phyloP scores from a whole-genome alignment of 768 basidiomycete species.

The Holtermanniella nyarrowii region DNA sequence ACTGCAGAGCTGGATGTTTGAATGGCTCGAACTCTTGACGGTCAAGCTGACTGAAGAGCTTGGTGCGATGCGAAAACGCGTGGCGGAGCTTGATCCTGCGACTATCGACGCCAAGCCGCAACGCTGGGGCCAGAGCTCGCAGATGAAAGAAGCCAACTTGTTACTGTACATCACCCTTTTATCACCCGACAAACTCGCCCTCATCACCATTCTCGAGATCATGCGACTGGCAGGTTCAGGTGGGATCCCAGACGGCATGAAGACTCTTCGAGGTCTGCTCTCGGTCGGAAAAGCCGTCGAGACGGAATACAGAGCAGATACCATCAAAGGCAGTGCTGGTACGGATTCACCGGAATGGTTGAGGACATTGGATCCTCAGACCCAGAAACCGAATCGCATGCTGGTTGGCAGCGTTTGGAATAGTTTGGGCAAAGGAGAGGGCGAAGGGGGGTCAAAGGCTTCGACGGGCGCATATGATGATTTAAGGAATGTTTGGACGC shows the following conservation, averaged over 20 bases:
- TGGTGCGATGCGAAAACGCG: constrained; percentile 11
- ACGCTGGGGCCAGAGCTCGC: constrained; percentile 3
- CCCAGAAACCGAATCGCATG: constrained; percentile 21
- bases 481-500: constrained; percentile 28
- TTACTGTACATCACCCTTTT: constrained; percentile 67
- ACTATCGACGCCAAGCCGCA: constrained; percentile 12
- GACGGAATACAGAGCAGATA: constrained; percentile 76
- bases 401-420: constrained; percentile 20
- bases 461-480: constrained; percentile 14
- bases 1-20: constrained; percentile 38
- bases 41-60: constrained; percentile 17
- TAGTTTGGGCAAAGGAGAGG: constrained; percentile 13
- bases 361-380: constrained; percentile 22
- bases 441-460: constrained; percentile 1
- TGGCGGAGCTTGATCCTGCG: constrained; percentile 2
- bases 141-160: constrained; percentile 41
- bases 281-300: constrained; percentile 75
- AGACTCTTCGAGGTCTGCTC: constrained; percentile 71
- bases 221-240: constrained; percentile 65
- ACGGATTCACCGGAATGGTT: constrained; percentile 29
- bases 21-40: constrained; percentile 17
- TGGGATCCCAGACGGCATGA: constrained; percentile 75
- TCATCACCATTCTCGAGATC: constrained; percentile 79
- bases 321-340: constrained; percentile 46
- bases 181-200: constrained; percentile 64